Base-by-base conservation (phyloP, 371 early-diverging fungal genomes). In the Entomophthora muscae region DNA sequence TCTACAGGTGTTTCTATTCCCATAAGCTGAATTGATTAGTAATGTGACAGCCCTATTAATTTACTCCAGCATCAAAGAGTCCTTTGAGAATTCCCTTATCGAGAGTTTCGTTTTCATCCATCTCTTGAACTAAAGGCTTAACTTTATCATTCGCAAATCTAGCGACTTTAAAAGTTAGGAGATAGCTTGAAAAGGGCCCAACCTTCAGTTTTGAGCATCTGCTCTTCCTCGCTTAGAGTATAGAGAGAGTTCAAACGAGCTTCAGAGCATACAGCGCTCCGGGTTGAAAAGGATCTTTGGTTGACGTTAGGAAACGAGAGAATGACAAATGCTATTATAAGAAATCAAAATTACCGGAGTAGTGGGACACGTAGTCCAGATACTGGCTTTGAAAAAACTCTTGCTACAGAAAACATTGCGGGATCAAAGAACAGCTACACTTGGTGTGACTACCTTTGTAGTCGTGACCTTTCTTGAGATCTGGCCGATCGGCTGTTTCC, bases 21-120 rank as follows among this genome's bases (percentile, higher is more conserved):
- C 98, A 98, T 98, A 53, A 97, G 76, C 83, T 92, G 73, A 12
- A 65, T n/a, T n/a, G n/a, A n/a, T n/a, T n/a, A n/a, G n/a, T n/a
- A n/a, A n/a, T n/a, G n/a, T n/a, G n/a, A n/a, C n/a, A n/a, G n/a
- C n/a, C n/a, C n/a, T n/a, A n/a, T n/a, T n/a, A 31, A 2, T 54
- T n/a, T 78, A 88, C 89, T 58, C 93, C 93, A 68, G 85, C 84
- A 52, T 95, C 90, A 66, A 93, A 93, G 51, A 94, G 76, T 1
- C 90, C 94, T 68, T 90, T 81, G 63, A 95, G 71, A 52, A 98
- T 76, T 26, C 68, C 64, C 63, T 80, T 74, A 73, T 95, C 94
- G 68, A 95, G 69, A 63, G 73, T 63, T 72, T 95, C 95, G 5
- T 74, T 76, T 71, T 96, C 95, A 74, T 98, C 98, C 98, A 98